Base-by-base conservation (phyloP, 2,329 filamentous ascomycete genomes). In the Penicillium sp. region DNA sequence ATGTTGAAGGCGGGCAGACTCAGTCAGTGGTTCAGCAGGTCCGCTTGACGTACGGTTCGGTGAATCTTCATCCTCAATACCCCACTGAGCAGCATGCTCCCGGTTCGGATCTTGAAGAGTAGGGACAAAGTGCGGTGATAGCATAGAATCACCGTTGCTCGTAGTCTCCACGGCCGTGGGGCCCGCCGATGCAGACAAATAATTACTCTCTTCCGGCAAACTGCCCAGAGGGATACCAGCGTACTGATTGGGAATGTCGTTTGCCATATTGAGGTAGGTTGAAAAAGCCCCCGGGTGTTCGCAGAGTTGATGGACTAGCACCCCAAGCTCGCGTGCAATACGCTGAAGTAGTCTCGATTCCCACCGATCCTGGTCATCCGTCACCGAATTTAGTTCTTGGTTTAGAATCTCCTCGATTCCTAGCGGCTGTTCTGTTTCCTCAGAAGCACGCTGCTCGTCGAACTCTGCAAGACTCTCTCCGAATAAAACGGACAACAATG, bases 271-370 rank as follows among this genome's bases (percentile, higher is more conserved):
- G 23, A 86, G 81, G 73, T 96, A 97, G 0, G 91, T 92, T 15
- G 89, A 91, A 75, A 98, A 98, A 1, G 94, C 92, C 1, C 92
- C 92, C 0, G 94, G 93, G 66, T 97, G 91, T 63, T 91, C 91
- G 30, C 91, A 91, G 52, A 98, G 82, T 66, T 93, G 91, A 72
- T 92, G 87, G 29, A 97, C 90, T 15, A 97, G 82, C 35, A 91
- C 81, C 9, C 93, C 94, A 5, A 99, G 86, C 78, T 99, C 95
- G 57, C 87, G 88, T 3, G 95, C 92, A 66, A 99, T 90, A 59
- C 90, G 88, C 70, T 96, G 91, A 2, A 99, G 83, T 21, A 97
- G 84, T 61, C 88, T 88, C 52, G 91, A 82, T 73, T 96, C 66
- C 77, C 79, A 73, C 64, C 74, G 64, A 66, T 74, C 60, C 63